Base-by-base conservation (phyloP, 2,329 filamentous ascomycete genomes). In the Westerdykella aurantiaca region DNA sequence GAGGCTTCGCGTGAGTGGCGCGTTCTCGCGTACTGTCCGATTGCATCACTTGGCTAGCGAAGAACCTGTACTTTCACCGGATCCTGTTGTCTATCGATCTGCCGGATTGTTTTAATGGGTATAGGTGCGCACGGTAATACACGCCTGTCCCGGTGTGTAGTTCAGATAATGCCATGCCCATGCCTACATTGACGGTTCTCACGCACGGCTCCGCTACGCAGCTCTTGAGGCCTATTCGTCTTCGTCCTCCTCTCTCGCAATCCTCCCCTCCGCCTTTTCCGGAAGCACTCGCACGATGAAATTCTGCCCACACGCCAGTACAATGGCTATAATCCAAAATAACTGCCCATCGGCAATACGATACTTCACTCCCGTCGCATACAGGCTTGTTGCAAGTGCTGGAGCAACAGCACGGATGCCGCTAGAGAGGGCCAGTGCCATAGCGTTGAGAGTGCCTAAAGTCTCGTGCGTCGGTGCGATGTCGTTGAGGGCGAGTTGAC, bases 401-500 rank as follows among this genome's bases (percentile, higher is more conserved):
- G 87, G 86, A 0, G 77, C 75, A 34, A 90, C 72, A 0, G 86
- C 76, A 12, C 86, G 73, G 23, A 87, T 69, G 0, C 70, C 82
- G 49, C 80, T 82, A 0, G 72, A 67, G 0, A 80, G 56, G 0
- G 84, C 83, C 45, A 91, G 69, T 0, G 79, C 77, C 1, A 88
- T 54, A 0, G 83, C 82, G 53, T 91, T 91, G 22, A 93, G 69
- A 0, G 80, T 88, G 0, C 83, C 86, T 9, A 91, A 70, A 0
- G 80, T 77, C 34, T 73, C 71, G 1, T 79, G 75, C 9, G 74
- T 79, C 0, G 87, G 87, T 0, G 82, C 76, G 2, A 85, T 78
- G 45, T 90, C 85, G 63, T 91, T 91, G 25, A 91, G 59, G 0
- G 81, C 80, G 7, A 91, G 79, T 69, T 90, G 85, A 1, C 83